Evolutionary conservation across 495 filamentous ascomycete species (phyloP).

Genomic region (Halenospora varia): DNA sequence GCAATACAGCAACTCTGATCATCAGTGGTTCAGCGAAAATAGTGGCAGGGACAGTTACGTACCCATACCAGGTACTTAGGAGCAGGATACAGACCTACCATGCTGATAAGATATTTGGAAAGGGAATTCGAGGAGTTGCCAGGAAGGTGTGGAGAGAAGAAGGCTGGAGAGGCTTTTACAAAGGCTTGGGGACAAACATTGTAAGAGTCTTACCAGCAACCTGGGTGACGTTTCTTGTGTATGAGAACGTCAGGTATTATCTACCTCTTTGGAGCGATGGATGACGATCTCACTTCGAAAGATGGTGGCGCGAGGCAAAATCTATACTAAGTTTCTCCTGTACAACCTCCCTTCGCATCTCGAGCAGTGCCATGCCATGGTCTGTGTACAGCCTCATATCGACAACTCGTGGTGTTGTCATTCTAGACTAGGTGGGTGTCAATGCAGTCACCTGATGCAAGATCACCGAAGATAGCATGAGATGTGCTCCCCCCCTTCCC

Average conservation of each 20-base stretch:
- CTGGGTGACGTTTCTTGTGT: constrained; percentile 96
- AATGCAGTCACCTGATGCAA: no score
- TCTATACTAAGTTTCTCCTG: no score
- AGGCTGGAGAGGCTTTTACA: constrained; percentile 84
- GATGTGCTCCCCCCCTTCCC: no score
- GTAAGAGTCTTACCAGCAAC: constrained; percentile 88
- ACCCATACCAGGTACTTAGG: constrained; percentile 90
- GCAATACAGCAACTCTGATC: constrained; percentile 71
- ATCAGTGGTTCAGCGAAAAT: constrained; percentile 81
- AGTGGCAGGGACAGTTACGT: constrained; percentile 80
- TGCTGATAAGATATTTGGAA: constrained; percentile 62
- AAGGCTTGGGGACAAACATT: constrained; percentile 83
- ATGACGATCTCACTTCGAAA: neutral
- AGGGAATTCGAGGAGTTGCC: constrained; percentile 66
- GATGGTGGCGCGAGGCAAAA: no score
- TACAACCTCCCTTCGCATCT: no score
- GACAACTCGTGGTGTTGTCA: no score
- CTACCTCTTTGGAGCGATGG: constrained; percentile 35
- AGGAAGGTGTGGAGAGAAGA: constrained; percentile 71
- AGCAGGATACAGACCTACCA: constrained; percentile 86
- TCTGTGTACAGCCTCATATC: no score
- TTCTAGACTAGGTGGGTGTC: no score
- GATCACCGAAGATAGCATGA: no score
- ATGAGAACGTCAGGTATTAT: constrained; percentile 83
- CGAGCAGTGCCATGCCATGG: no score